These are phyloP conservation scores for Immersiporthe knoxdaviesiana DNA, from an alignment of 2,329 filamentous ascomycete genomes.

Conservation along the genomic window DNA sequence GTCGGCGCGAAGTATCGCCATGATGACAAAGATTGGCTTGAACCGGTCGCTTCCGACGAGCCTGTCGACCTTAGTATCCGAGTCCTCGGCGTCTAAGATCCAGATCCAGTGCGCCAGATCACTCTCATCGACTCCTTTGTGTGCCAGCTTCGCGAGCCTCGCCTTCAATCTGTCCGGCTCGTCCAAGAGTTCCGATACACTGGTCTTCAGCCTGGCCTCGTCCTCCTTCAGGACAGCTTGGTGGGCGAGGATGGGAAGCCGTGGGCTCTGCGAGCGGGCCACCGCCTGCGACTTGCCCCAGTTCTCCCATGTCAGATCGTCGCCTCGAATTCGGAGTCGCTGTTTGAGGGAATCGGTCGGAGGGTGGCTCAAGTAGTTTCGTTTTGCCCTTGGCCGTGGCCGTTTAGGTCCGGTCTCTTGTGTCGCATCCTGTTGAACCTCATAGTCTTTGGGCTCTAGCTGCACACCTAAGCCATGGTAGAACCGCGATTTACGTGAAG, in stretches of 20 bases:
- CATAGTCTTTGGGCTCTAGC: background rate
- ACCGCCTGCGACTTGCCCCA: constrained; percentile 22
- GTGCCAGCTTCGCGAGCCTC: constrained; percentile 37
- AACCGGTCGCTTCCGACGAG: constrained; percentile 39
- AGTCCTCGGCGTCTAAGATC: constrained; percentile 43
- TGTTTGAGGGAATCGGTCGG: constrained; percentile 22
- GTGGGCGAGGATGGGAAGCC: constrained; percentile 35
- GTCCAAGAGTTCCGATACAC: constrained; percentile 31
- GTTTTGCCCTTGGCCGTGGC: background rate
- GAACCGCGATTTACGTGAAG: background rate
- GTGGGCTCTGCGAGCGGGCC: constrained; percentile 33
- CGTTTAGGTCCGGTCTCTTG: background rate
- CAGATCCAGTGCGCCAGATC: constrained; percentile 47
- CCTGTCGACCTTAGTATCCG: constrained; percentile 42
- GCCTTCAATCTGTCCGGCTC: constrained; percentile 38
- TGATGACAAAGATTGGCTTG: constrained; percentile 46
- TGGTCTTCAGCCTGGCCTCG: constrained; percentile 31
- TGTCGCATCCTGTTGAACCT: background rate
- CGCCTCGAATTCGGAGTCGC: constrained; percentile 2
- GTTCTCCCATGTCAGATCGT: constrained; percentile 14
- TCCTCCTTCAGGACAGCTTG: constrained; percentile 34
- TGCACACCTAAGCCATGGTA: background rate
- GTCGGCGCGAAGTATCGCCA: constrained; percentile 41
- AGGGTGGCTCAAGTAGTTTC: constrained; percentile 3
- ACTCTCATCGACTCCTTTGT: constrained; percentile 39